These are phyloP conservation scores for Haplographium delicatum DNA, from an alignment of 495 filamentous ascomycete species.

Conservation along the genomic window DNA sequence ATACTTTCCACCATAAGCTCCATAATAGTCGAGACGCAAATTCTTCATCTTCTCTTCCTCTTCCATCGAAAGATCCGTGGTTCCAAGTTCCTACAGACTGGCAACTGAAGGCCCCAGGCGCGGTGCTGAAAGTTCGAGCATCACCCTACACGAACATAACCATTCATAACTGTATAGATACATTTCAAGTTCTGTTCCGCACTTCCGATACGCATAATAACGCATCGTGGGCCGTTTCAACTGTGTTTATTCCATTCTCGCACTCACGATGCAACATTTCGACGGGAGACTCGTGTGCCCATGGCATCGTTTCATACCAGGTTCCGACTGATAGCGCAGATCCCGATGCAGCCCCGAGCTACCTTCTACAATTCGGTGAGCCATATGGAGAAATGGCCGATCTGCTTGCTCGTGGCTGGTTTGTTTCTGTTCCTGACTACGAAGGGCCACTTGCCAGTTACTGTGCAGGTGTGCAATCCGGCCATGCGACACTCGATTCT, in stretches of 20 bases:
- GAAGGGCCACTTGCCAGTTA: slow-evolving; percentile 40
- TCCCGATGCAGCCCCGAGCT: slow-evolving; percentile 13
- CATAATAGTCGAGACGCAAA: no score
- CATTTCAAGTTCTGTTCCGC: slow-evolving; percentile 38
- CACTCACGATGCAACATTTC: neutral
- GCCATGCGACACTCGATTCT: slow-evolving; percentile 42
- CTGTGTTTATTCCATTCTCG: slow-evolving; percentile 37
- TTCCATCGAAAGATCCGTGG: neutral
- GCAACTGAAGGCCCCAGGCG: neutral
- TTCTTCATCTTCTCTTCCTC: neutral
- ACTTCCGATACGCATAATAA: slow-evolving; percentile 39
- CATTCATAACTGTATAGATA: neutral
- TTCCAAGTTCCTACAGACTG: neutral
- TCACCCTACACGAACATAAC: neutral
- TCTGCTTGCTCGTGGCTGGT: slow-evolving; percentile 38
- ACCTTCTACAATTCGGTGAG: slow-evolving; percentile 24
- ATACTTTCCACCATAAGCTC: no score
- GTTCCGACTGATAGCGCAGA: slow-evolving; percentile 34
- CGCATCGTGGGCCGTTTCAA: slow-evolving; percentile 43
- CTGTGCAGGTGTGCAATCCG: slow-evolving; percentile 36
- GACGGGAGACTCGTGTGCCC: slow-evolving; percentile 17
- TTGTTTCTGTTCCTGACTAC: slow-evolving; percentile 44
- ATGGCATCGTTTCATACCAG: slow-evolving; percentile 40
- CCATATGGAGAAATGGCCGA: slow-evolving; percentile 28
- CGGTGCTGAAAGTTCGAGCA: neutral